phyloP scores from a whole-genome alignment of 2,329 filamentous ascomycete genomes.

The Cladophialophora immunda region DNA sequence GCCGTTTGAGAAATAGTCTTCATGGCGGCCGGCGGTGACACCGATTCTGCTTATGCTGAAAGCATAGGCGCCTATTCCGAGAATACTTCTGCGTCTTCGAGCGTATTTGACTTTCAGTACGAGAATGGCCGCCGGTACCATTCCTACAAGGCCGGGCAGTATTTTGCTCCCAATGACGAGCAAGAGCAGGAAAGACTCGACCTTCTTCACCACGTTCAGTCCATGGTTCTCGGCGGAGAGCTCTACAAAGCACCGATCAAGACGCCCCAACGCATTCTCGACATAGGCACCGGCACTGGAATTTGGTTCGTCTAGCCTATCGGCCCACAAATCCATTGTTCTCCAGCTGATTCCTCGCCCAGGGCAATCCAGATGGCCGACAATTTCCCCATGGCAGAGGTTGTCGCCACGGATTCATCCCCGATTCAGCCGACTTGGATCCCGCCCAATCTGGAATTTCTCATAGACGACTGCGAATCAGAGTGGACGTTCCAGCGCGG shows the following conservation, averaged over 20 bases:
- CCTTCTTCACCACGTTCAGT: slow-evolving; percentile 50
- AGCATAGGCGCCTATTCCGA: slow-evolving; percentile 26
- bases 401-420: slow-evolving; percentile 45
- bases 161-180: slow-evolving; percentile 47
- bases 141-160: slow-evolving; percentile 39
- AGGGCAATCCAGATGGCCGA: slow-evolving; percentile 45
- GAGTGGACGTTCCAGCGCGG: slow-evolving; percentile 50
- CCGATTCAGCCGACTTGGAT: slow-evolving; percentile 48
- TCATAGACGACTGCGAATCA: slow-evolving; percentile 51
- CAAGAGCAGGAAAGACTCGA: slow-evolving; percentile 49
- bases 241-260: slow-evolving; percentile 43
- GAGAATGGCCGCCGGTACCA: slow-evolving; percentile 43
- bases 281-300: slow-evolving; percentile 69
- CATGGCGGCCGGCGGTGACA: slow-evolving; percentile 27
- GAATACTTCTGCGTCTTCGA: slow-evolving; percentile 41
- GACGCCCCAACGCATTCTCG: slow-evolving; percentile 58
- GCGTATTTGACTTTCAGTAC: slow-evolving; percentile 48
- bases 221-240: slow-evolving; percentile 46
- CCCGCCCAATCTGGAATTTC: slow-evolving; percentile 57
- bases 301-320: slow-evolving; percentile 60
- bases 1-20: not conserved
- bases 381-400: slow-evolving; percentile 41
- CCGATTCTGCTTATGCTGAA: slow-evolving; percentile 36
- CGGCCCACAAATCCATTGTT: slow-evolving; percentile 36
- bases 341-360: slow-evolving; percentile 43